phyloP scores from a whole-genome alignment of 306 rosid genomes.

The Quercus agrifolia region DNA sequence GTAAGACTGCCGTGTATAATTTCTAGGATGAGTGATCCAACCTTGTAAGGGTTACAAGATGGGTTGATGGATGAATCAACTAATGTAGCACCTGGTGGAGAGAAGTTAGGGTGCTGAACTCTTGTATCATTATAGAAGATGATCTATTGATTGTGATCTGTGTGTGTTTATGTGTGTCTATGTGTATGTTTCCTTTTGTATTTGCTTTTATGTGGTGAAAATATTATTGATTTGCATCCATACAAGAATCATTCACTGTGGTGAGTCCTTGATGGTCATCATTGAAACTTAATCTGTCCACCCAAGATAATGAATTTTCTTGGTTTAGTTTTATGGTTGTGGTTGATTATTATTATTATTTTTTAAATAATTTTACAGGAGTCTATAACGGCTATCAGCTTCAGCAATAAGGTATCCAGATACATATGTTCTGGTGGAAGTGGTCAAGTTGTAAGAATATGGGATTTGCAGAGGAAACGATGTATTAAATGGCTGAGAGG shows the following conservation, averaged over 20 bases:
- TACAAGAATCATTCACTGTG: conserved; percentile 5
- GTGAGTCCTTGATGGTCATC: conserved; percentile 9
- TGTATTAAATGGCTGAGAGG: conserved; percentile 96
- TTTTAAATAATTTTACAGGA: conserved; percentile 47
- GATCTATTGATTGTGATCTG: background rate
- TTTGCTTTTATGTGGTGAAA: background rate
- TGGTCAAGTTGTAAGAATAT: conserved; percentile 91
- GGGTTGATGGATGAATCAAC: background rate
- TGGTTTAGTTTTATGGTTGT: conserved; percentile 13
- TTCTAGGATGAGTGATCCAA: background rate
- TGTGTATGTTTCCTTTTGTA: background rate
- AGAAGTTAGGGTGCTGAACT: background rate
- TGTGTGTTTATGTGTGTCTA: background rate
- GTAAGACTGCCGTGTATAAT: background rate
- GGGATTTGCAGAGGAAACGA: conserved; percentile 96
- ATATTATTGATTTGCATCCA: background rate
- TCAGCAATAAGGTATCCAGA: conserved; percentile 93
- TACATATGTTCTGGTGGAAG: conserved; percentile 95
- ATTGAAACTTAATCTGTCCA: conserved; percentile 8
- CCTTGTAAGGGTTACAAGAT: background rate
- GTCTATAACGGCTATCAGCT: conserved; percentile 76
- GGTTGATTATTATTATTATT: background rate
- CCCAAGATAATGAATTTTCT: conserved; percentile 2
- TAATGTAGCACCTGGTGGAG: background rate
- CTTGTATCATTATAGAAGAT: background rate